phyloP scores from a whole-genome alignment of 768 basidiomycete genomes.

The Pluteus cervinus region DNA sequence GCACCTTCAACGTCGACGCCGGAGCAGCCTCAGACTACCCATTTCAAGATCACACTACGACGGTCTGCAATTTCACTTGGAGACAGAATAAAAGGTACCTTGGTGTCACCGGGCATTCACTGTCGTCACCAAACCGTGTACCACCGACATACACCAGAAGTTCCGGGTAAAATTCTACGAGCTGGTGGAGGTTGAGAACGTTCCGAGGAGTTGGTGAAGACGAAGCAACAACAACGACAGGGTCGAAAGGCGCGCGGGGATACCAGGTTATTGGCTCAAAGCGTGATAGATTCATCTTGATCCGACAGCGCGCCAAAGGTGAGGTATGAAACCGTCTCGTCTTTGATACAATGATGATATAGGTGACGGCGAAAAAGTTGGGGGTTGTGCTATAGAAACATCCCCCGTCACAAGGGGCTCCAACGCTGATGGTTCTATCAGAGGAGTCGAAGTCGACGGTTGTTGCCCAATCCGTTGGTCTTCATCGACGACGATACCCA shows the following conservation, averaged over 20 bases:
- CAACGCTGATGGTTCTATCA: too few species aligned
- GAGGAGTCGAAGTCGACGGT: too few species aligned
- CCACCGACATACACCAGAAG: constrained; percentile 63
- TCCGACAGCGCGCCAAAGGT: too few species aligned
- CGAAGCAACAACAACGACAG: constrained; percentile 60
- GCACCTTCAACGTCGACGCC: too few species aligned
- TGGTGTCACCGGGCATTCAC: constrained; percentile 79
- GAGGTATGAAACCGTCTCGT: too few species aligned
- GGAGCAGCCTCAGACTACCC: constrained; percentile 53
- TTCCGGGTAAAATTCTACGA: constrained; percentile 88
- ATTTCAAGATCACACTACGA: constrained; percentile 85
- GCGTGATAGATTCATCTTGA: constrained; percentile 25
- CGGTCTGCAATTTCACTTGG: constrained; percentile 86
- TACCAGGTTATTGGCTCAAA: constrained; percentile 50
- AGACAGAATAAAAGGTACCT: constrained; percentile 61
- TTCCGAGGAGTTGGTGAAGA: constrained; percentile 61
- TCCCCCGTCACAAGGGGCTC: too few species aligned
- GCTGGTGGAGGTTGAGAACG: constrained; percentile 83
- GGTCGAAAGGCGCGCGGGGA: constrained; percentile 66
- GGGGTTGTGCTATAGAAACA: too few species aligned
- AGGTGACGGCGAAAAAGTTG: too few species aligned
- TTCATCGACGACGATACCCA: too few species aligned
- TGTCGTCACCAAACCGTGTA: constrained; percentile 82
- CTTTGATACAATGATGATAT: too few species aligned
- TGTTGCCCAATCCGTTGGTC: too few species aligned